Evolutionary conservation across 176 grass and related monocot genomes (phyloP), one percentile per base, ranked within the genome.

Genomic region (Triticum aestivum): DNA sequence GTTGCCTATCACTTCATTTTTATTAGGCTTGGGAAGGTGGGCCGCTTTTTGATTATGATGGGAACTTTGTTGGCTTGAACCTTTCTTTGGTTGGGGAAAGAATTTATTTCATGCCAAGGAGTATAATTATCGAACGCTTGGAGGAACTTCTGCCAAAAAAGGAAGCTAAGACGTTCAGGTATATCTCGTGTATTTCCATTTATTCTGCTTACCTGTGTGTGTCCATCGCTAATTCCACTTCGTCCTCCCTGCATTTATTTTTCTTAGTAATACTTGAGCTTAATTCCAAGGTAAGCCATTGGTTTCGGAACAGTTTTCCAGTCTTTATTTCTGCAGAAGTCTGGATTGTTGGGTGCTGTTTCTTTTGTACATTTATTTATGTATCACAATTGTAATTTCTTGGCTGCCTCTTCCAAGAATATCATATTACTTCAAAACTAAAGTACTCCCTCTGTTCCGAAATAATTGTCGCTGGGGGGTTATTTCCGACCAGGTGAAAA

Each of bases 21-120:
- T 73, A 17, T 6, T 39, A 87, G 85, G 41, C 5, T 81, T 87
- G 54, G 39, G 69, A 87, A 81, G 85, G 85, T 39, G 78, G 85
- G 41, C 45, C 26, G 0, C 76, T 79, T 70, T 39, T 86, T 86
- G 75, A 49, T 27, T 23, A 17, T 41, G 74, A 58, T 78, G 83
- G 63, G 62, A 77, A 77, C 18, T 85, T 85, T 54, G 30, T 77
- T 67, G 72, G 72, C 41, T 77, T 85, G 73, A 67, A 85, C n/a
- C 27, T 52, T 33, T 69, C 66, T 58, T 44, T 21, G 2, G 12
- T 34, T 79, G 58, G 42, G 11, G 65, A 61, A 61, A 68, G 64
- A 32, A 8, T 64, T 26, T 30, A 38, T 79, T 76, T 79, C 34
- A 2, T 79, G 1, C 47, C 47, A 69, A 69, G 33, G 34, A 41